Conservation (phyloP, 345 rosid genomes). For the Citrus sp. region DNA sequence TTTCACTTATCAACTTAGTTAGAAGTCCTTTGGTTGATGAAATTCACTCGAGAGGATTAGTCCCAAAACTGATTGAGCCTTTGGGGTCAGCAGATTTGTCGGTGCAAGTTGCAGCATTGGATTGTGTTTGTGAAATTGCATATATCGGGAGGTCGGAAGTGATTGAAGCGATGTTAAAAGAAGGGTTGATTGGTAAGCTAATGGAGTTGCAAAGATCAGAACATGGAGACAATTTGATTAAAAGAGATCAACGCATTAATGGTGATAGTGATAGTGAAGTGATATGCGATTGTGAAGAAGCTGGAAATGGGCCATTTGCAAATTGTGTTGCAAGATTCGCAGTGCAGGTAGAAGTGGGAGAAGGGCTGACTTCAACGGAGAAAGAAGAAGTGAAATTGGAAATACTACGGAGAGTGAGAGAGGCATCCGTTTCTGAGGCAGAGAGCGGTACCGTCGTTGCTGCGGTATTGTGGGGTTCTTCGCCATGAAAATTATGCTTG, state of each 20-base stretch:
- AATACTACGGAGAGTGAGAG: conserved; percentile 40
- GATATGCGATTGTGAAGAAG: neutral
- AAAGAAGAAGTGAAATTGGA: conserved; percentile 37
- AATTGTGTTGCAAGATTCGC: conserved; percentile 42
- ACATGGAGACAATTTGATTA: conserved; percentile 10
- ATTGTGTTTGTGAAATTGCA: conserved; percentile 45
- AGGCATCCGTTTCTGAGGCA: conserved; percentile 42
- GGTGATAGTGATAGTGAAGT: neutral
- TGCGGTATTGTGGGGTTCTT: conserved; percentile 59
- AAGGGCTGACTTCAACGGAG: conserved; percentile 39
- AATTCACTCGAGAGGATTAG: conserved; percentile 37
- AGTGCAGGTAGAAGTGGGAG: conserved; percentile 53
- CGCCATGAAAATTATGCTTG: conserved; percentile 22
- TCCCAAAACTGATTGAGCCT: conserved; percentile 35
- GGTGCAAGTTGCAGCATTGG: conserved; percentile 22
- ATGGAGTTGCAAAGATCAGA: conserved; percentile 42
- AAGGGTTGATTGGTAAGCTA: conserved; percentile 38
- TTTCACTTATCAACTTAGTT: conserved; percentile 34
- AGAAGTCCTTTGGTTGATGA: conserved; percentile 51
- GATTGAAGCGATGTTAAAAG: conserved; percentile 37
- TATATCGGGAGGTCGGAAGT: conserved; percentile 51
- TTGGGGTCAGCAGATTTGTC: conserved; percentile 25
- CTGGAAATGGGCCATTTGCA: conserved; percentile 21
- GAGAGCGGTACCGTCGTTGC: conserved; percentile 40
- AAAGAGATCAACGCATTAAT: neutral